Evolutionary conservation across 2,329 filamentous ascomycete genomes (phyloP).

Genomic region (Curvularia hawaiiensis): DNA sequence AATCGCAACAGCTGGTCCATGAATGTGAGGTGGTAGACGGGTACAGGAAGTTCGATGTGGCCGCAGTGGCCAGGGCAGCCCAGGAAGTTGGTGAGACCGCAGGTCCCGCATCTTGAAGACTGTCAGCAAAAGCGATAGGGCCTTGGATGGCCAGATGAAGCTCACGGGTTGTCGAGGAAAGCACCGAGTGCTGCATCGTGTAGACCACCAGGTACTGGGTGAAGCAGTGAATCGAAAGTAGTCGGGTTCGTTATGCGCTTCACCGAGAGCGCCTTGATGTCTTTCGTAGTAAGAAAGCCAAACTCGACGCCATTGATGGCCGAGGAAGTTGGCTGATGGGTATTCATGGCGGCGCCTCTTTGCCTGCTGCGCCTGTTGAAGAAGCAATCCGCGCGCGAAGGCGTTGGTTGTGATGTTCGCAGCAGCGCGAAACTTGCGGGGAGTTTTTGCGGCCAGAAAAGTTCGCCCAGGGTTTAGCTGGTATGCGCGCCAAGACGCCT

Average conservation of each 20-base stretch:
- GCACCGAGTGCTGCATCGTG: constrained; percentile 92
- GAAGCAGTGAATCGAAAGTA: constrained; percentile 91
- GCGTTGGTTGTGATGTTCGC: constrained; percentile 12
- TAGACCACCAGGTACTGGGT: constrained; percentile 86
- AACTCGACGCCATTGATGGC: constrained; percentile 89
- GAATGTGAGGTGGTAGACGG: constrained; percentile 95
- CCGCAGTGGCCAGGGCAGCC: constrained; percentile 90
- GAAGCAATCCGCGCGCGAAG: constrained; percentile 21
- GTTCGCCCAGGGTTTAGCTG: constrained; percentile 36
- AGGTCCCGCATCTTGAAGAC: constrained; percentile 80
- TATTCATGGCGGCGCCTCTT: constrained; percentile 47
- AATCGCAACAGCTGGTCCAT: constrained; percentile 89
- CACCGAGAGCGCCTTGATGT: constrained; percentile 89
- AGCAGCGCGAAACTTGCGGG: constrained; percentile 27
- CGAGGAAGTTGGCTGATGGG: constrained; percentile 77
- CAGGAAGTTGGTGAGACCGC: constrained; percentile 75
- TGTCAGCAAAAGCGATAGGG: constrained; percentile 13
- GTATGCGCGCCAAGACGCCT: constrained; percentile 22
- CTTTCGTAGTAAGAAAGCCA: constrained; percentile 77
- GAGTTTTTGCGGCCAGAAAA: constrained; percentile 41
- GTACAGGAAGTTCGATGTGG: constrained; percentile 91
- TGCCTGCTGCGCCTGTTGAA: constrained; percentile 21
- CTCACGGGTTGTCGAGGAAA: constrained; percentile 83
- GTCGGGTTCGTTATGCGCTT: constrained; percentile 91
- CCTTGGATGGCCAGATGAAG: constrained; percentile 14